phyloP scores from a whole-genome alignment of 352 stramenopile species.

The Pythium periplocum region DNA sequence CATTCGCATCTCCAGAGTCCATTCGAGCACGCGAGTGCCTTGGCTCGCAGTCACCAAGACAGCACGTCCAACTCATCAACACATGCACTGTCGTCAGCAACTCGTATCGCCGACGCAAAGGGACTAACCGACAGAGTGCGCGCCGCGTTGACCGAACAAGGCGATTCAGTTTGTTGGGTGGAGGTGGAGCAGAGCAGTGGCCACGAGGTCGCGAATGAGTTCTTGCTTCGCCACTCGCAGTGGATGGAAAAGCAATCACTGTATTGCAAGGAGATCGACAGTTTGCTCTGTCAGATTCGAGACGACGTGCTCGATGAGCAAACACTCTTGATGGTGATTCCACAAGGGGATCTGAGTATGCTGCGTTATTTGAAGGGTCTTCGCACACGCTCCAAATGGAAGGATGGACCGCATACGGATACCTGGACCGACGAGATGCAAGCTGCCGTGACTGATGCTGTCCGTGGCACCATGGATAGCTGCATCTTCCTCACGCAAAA shows the following conservation, averaged over 20 bases:
- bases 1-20: conserved; percentile 42
- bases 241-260: conserved; percentile 62
- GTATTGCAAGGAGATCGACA: conserved; percentile 45
- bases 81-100: no score
- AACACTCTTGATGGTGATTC: conserved; percentile 61
- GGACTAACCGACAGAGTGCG: no score
- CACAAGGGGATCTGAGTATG: conserved; percentile 66
- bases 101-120: no score
- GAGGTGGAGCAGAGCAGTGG: conserved; percentile 55
- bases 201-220: conserved; percentile 36
- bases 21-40: conserved; percentile 34
- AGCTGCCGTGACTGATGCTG: conserved; percentile 58
- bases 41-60: neutral
- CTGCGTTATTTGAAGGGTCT: conserved; percentile 71
- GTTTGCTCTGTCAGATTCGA: conserved; percentile 35
- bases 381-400: conserved; percentile 72
- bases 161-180: conserved; percentile 64
- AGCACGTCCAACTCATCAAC: no score
- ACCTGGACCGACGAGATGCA: conserved; percentile 50
- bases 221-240: conserved; percentile 47
- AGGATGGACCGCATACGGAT: conserved; percentile 40
- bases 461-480: conserved; percentile 63
- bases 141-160: conserved; percentile 2
- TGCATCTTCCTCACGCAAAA: conserved; percentile 75
- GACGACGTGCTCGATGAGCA: conserved; percentile 34